Conservation (phyloP, 345 rosid genomes). For the Eucalyptus globulus region DNA sequence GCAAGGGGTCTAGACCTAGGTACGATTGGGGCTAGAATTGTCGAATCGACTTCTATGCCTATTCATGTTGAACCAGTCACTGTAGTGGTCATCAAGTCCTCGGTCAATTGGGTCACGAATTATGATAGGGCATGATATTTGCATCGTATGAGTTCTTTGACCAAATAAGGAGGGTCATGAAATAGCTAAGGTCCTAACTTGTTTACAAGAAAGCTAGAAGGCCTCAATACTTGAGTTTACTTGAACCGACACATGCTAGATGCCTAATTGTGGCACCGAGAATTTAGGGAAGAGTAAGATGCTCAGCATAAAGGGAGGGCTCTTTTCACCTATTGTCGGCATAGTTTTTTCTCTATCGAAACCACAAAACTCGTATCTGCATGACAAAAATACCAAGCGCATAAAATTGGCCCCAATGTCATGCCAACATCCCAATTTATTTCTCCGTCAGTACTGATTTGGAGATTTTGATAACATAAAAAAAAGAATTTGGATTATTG, state of each 20-base stretch:
- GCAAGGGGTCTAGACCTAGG: neutral
- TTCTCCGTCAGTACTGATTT: accelerated
- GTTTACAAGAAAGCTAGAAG: neutral
- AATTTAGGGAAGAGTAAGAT: neutral
- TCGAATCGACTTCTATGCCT: too few species aligned
- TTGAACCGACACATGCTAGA: too few species aligned
- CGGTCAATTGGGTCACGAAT: neutral
- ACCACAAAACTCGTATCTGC: accelerated
- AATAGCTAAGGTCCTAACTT: too few species aligned
- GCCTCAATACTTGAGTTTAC: neutral
- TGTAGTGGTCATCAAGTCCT: too few species aligned
- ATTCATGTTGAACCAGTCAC: neutral
- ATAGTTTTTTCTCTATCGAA: too few species aligned
- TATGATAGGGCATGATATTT: accelerated
- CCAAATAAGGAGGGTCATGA: neutral
- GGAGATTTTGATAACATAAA: neutral
- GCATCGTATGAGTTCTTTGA: neutral
- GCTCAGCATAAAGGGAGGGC: neutral
- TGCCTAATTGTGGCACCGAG: neutral
- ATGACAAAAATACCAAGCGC: too few species aligned
- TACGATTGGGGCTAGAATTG: neutral
- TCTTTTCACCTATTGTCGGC: neutral
- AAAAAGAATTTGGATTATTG: accelerated
- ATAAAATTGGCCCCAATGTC: neutral
- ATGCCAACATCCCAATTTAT: neutral